Evolutionary conservation across 75 land plant genomes (phyloP).

Genomic region (Azolla pinnata): DNA sequence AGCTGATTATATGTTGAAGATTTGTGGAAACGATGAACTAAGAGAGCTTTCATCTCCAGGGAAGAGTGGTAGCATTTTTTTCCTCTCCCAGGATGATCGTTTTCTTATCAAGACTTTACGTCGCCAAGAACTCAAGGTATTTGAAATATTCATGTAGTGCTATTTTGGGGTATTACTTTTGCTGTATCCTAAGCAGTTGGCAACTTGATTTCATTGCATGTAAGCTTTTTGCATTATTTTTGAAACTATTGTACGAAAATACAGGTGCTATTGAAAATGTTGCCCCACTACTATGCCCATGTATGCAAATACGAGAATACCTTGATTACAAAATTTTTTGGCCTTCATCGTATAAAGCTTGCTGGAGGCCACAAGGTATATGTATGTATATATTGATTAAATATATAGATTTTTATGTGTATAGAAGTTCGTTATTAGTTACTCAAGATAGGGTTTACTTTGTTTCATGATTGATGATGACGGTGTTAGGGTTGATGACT

Average conservation of each 20-base stretch:
- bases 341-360: constrained; percentile 95
- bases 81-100: constrained; percentile 94
- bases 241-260: too few species aligned
- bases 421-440: too few species aligned
- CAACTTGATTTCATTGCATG: too few species aligned
- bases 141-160: too few species aligned
- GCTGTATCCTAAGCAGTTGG: too few species aligned
- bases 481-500: too few species aligned
- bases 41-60: constrained; percentile 97
- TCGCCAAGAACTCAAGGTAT: constrained; percentile 88
- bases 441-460: too few species aligned
- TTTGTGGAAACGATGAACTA: constrained; percentile 92
- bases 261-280: constrained; percentile 85
- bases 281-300: constrained; percentile 75
- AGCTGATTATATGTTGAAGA: constrained; percentile 96
- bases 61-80: constrained; percentile 97
- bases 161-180: too few species aligned
- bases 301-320: constrained; percentile 85
- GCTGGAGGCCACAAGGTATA: constrained; percentile 96
- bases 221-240: too few species aligned
- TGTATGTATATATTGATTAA: too few species aligned
- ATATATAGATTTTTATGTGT: too few species aligned
- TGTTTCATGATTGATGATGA: too few species aligned
- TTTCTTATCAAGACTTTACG: constrained; percentile 93
- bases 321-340: constrained; percentile 95